A percentile compares a stretch with the other conserved stretches of the same genome.
Evolutionary conservation across 2,329 filamentous ascomycete species (phyloP).

Genomic region (Truncatella angustata): DNA sequence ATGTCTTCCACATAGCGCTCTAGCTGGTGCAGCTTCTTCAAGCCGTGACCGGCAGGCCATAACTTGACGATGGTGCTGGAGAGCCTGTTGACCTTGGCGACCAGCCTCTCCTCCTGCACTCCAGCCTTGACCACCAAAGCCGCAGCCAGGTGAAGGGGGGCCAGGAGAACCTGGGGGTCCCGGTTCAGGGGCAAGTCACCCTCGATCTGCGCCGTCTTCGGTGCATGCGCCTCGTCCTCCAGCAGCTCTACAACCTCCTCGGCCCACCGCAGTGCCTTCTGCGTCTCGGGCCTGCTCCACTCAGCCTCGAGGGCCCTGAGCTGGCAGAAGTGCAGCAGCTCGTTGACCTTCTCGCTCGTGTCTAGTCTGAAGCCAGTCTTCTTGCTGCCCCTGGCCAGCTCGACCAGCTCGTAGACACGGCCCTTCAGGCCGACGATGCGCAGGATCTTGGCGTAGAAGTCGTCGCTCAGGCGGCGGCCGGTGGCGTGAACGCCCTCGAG

Average conservation of each 20-base stretch:
- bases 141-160: constrained; percentile 42
- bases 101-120: constrained; percentile 18
- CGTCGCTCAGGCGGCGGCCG: constrained; percentile 32
- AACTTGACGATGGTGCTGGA: constrained; percentile 34
- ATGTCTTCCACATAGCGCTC: constrained; percentile 27
- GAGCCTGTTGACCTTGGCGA: constrained; percentile 35
- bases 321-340: constrained; percentile 38
- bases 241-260: constrained; percentile 50
- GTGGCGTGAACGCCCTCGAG: constrained; percentile 49
- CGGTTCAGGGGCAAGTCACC: constrained; percentile 30
- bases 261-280: constrained; percentile 43
- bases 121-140: constrained; percentile 33
- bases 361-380: constrained; percentile 46
- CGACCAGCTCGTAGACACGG: constrained; percentile 45
- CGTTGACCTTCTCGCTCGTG: constrained; percentile 37
- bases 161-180: constrained; percentile 42
- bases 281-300: constrained; percentile 34
- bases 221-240: constrained; percentile 39
- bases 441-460: constrained; percentile 37
- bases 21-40: constrained; percentile 35
- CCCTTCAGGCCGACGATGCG: constrained; percentile 39
- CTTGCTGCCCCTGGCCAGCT: constrained; percentile 45
- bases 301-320: constrained; percentile 38
- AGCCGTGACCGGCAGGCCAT: constrained; percentile 39
- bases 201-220: constrained; percentile 9